phyloP scores from a whole-genome alignment of 805 yeast species.

The Ogataea siamensis region DNA sequence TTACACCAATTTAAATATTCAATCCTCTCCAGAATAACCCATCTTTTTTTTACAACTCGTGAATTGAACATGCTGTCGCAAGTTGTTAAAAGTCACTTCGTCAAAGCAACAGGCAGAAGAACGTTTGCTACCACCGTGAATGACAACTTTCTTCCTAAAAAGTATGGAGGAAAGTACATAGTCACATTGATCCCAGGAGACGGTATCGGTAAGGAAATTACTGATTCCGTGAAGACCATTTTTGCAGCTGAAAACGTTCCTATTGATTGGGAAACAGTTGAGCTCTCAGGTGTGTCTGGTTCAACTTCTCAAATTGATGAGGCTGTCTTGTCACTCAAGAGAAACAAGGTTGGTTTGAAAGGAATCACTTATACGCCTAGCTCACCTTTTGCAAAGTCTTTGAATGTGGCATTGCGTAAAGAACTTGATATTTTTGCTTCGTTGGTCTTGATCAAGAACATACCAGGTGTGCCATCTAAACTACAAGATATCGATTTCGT shows the following conservation, averaged over 20 bases:
- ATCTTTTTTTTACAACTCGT: not conserved
- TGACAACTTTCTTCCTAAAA: slow-evolving; percentile 60
- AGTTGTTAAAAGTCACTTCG: slow-evolving; percentile 20
- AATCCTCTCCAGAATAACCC: no score
- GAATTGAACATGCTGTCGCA: slow-evolving; percentile 27
- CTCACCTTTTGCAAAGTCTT: slow-evolving; percentile 72
- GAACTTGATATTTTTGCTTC: slow-evolving; percentile 95
- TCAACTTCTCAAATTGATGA: slow-evolving; percentile 58
- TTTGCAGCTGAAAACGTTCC: slow-evolving; percentile 88
- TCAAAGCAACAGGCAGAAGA: slow-evolving; percentile 23
- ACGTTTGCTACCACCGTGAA: slow-evolving; percentile 32
- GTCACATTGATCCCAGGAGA: slow-evolving; percentile 97
- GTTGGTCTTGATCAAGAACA: slow-evolving; percentile 86
- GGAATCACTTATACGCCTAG: slow-evolving; percentile 93
- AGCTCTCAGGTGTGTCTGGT: slow-evolving; percentile 56
- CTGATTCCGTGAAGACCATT: slow-evolving; percentile 88
- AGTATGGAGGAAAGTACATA: slow-evolving; percentile 91
- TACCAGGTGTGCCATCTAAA: slow-evolving; percentile 92
- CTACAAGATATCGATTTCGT: slow-evolving; percentile 88
- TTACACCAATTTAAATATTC: not conserved
- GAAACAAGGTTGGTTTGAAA: slow-evolving; percentile 96
- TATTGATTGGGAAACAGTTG: slow-evolving; percentile 86
- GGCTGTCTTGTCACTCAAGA: slow-evolving; percentile 87
- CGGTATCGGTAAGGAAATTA: slow-evolving; percentile 95
- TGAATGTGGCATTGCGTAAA: slow-evolving; percentile 95